Base-by-base conservation (phyloP, 2,329 filamentous ascomycete species). In the Trichoderma asperellum region DNA sequence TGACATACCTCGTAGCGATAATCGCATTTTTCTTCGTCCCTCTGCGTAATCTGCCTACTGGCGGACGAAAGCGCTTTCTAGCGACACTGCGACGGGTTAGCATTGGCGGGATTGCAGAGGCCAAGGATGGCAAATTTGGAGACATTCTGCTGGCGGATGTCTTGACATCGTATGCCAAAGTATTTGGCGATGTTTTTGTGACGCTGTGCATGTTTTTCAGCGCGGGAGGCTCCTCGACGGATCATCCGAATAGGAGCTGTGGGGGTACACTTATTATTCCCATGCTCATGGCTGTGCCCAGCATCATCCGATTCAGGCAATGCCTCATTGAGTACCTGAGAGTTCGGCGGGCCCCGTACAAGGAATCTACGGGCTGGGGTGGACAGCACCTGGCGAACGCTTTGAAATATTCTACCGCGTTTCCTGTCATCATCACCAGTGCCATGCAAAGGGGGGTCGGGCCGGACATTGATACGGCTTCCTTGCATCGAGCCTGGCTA, bases 101-200 rank as follows among this genome's bases (percentile, higher is more conserved):
- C 74, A 83, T 97, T 55, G 96, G 96, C 29, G 94, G 95, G 0
- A 86, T 99, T 29, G 95, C 96, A 16, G 91, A 95, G 79, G 84
- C 92, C 0, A 88, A 92, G 74, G 92, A 97, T 79, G 94, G 95
- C 67, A 97, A 97, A 77, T 98, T 98, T 76, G 95, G 93, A 68
- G 96, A 99, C 77, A 91, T 98, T 64, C 82, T 99, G 70, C 88
- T 99, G 21, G 94, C 96, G 40, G 96, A 99, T 85, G 95, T 94
- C 68, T 82, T 98, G 74, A 99, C 96, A 53, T 96, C 92, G 76
- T 99, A 98, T 79, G 91, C 95, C 71, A 97, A 96, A 79, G 92
- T 97, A 35, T 85, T 97, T 34, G 95, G 91, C 29, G 96, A 99
- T 79, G 82, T 97, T 14, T 97, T 94, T 78, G 91, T 98, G 68